Evolutionary conservation across 78 protist species (phyloP).

Genomic region (Speleostelium caveatum): DNA sequence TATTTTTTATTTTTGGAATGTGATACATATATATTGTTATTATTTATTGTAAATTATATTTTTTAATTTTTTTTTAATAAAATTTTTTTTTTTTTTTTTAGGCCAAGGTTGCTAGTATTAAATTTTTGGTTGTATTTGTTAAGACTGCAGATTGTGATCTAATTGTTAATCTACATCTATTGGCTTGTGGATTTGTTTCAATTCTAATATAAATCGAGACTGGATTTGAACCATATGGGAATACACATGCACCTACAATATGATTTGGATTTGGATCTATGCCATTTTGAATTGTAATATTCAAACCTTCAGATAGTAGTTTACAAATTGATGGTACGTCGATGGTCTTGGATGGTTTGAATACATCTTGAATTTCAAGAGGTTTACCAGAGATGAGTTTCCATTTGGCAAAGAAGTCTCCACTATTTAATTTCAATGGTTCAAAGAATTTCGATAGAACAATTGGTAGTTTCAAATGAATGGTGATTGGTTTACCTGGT

Average conservation of each 20-base stretch:
- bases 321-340: conserved; percentile 24
- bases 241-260: conserved; percentile 83
- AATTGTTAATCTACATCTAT: conserved; percentile 84
- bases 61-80: too few species aligned
- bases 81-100: neutral
- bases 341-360: conserved; percentile 57
- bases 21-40: too few species aligned
- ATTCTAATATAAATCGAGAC: conserved; percentile 61
- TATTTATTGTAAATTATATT: too few species aligned
- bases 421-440: conserved; percentile 49
- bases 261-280: conserved; percentile 91
- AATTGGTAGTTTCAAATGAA: conserved; percentile 71
- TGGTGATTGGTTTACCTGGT: conserved; percentile 62
- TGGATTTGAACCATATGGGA: conserved; percentile 56
- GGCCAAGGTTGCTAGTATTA: conserved; percentile 28
- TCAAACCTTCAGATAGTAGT: conserved; percentile 50
- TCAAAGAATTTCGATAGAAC: conserved; percentile 71
- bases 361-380: conserved; percentile 76
- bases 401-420: conserved; percentile 82
- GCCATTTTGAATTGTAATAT: conserved; percentile 51
- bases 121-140: conserved; percentile 49
- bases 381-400: conserved; percentile 72
- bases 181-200: conserved; percentile 84
- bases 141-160: conserved; percentile 77
- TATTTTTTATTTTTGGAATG: too few species aligned